Conservation (phyloP, 2,329 filamentous ascomycete genomes). For the Cercospora zeina region DNA sequence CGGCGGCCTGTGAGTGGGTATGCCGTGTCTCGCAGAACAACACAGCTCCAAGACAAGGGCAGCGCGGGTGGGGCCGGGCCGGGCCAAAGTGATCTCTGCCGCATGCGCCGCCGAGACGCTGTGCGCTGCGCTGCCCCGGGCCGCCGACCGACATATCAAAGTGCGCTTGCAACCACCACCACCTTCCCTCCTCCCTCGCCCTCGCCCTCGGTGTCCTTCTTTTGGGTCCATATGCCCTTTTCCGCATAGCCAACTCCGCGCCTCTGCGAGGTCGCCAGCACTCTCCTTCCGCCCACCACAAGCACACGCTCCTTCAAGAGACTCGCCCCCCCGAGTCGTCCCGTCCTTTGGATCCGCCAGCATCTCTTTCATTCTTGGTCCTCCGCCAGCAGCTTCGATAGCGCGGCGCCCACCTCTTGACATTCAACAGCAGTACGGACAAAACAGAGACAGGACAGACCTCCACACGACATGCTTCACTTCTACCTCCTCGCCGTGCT, state of each 20-base stretch:
- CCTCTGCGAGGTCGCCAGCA: constrained; percentile 33
- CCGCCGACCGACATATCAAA: constrained; percentile 23
- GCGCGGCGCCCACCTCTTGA: constrained; percentile 17
- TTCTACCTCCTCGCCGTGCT: constrained; percentile 27
- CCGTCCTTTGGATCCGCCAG: constrained; percentile 27
- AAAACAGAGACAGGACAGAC: constrained; percentile 11
- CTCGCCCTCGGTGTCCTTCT: constrained; percentile 20
- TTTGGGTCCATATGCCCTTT: constrained; percentile 28
- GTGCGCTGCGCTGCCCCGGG: constrained; percentile 15
- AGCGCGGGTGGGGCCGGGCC: constrained; percentile 22
- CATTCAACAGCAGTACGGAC: constrained; percentile 12
- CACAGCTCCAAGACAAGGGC: constrained; percentile 23
- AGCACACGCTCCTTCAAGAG: constrained; percentile 19
- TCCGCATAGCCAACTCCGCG: constrained; percentile 25
- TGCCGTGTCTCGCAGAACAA: neutral
- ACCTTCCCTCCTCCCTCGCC: constrained; percentile 11
- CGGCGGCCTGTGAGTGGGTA: neutral
- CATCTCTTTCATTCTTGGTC: constrained; percentile 16
- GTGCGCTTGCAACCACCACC: constrained; percentile 23
- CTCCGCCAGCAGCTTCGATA: constrained; percentile 23
- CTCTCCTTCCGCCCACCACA: constrained; percentile 30
- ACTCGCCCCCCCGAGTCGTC: constrained; percentile 28
- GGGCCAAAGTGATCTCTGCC: neutral
- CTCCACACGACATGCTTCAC: constrained; percentile 26
- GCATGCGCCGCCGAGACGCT: neutral